Percentiles rank a stretch among this genome's conserved stretches.
Evolutionary conservation across 345 rosid species (phyloP).

Genomic region (Brassica nigra): DNA sequence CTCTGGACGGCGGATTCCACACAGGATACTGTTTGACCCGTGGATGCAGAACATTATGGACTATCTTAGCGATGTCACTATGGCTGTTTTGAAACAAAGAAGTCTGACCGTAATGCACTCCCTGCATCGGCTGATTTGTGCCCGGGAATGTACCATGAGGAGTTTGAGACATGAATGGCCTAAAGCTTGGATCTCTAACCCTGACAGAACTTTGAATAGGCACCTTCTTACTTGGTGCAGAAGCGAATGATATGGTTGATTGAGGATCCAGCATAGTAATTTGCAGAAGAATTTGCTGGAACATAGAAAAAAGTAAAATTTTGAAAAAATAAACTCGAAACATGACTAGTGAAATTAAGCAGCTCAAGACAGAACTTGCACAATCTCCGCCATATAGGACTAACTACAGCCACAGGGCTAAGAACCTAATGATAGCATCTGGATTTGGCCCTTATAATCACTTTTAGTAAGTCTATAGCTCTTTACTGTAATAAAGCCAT

Average conservation of each 20-base stretch:
- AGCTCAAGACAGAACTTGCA: not conserved
- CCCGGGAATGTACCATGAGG: constrained; percentile 49
- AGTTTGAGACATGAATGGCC: constrained; percentile 62
- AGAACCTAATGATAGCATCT: not conserved
- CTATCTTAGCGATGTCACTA: constrained; percentile 66
- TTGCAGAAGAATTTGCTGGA: constrained; percentile 66
- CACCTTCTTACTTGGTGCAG: constrained; percentile 54
- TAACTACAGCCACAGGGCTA: not conserved
- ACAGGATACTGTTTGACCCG: constrained; percentile 61
- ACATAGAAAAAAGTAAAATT: constrained; percentile 36
- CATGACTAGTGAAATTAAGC: not conserved
- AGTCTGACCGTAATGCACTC: constrained; percentile 51
- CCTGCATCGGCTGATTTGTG: constrained; percentile 62
- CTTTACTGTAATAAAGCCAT: not conserved
- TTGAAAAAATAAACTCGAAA: not conserved
- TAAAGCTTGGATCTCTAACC: constrained; percentile 54
- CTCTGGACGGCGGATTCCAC: constrained; percentile 96
- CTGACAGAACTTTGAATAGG: constrained; percentile 51
- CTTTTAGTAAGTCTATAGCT: not conserved
- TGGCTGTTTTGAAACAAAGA: constrained; percentile 51
- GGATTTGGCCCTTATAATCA: not conserved
- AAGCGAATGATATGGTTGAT: constrained; percentile 50
- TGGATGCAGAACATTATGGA: constrained; percentile 71
- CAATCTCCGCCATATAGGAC: not conserved
- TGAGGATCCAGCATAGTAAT: constrained; percentile 64